Percentiles rank a stretch among this genome's conserved stretches.
These are phyloP conservation scores for Scytalidium lignicola DNA, from an alignment of 2,329 filamentous ascomycete species.

Conservation along the genomic window DNA sequence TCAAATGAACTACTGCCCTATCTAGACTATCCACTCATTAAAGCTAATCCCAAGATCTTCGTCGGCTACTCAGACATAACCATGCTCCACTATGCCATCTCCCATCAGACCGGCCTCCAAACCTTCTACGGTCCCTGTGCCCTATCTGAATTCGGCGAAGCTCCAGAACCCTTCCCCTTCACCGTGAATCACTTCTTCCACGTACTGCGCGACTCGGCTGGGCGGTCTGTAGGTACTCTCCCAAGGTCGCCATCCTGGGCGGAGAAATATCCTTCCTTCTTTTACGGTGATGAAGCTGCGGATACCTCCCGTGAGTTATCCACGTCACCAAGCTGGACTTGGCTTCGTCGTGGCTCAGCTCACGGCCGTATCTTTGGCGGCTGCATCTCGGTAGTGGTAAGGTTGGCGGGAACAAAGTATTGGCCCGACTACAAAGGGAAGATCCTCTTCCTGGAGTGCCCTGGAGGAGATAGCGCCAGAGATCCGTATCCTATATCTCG, in stretches of 20 bases:
- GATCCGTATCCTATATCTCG: constrained; percentile 2
- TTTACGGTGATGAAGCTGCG: not conserved
- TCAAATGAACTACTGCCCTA: constrained; percentile 23
- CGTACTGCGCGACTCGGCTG: constrained; percentile 5
- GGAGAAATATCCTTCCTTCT: not conserved
- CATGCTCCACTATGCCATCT: constrained; percentile 22
- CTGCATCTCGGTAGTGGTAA: not conserved
- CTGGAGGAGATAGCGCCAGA: constrained; percentile 1
- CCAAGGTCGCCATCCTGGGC: constrained; percentile 2
- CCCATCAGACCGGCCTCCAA: constrained; percentile 13
- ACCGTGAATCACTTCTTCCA: constrained; percentile 15
- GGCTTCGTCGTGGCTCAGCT: constrained; percentile 3
- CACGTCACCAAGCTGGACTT: constrained; percentile 1
- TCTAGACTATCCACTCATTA: constrained; percentile 26
- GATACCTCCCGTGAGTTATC: not conserved
- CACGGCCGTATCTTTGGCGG: constrained; percentile 4
- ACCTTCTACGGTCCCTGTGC: constrained; percentile 27
- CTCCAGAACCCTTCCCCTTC: constrained; percentile 14
- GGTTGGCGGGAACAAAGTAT: constrained; percentile 5
- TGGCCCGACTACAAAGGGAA: constrained; percentile 4
- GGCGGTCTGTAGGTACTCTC: not conserved
- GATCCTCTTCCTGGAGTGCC: constrained; percentile 7
- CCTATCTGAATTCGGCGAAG: constrained; percentile 22
- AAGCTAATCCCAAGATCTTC: constrained; percentile 27
- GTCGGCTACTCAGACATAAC: constrained; percentile 28